Conservation (phyloP, 306 rosid genomes). For the Senna siamea region DNA sequence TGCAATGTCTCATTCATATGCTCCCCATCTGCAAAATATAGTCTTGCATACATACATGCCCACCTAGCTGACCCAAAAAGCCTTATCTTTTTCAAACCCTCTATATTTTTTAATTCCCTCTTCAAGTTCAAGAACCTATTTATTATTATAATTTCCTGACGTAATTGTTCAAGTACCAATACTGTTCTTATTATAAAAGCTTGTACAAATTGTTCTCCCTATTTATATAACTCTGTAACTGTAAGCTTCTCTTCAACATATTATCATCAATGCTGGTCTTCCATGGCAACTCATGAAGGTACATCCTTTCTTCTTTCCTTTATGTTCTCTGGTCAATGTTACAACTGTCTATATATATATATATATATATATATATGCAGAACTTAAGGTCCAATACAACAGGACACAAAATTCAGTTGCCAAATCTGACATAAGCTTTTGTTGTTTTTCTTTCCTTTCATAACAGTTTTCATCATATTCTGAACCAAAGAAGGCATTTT, state of each 20-base stretch:
- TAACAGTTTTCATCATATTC: constrained; percentile 51
- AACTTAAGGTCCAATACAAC: constrained; percentile 28
- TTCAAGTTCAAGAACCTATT: constrained; percentile 44
- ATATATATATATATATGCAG: background rate
- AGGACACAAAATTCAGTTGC: constrained; percentile 47
- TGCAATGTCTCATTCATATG: constrained; percentile 53
- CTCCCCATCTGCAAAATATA: constrained; percentile 69
- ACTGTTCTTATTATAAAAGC: constrained; percentile 50
- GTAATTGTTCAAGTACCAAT: constrained; percentile 63
- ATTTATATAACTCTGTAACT: constrained; percentile 44
- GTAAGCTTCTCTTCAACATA: constrained; percentile 47
- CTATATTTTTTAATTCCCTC: constrained; percentile 32
- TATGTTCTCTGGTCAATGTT: constrained; percentile 28
- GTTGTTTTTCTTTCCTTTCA: constrained; percentile 42
- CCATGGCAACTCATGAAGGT: constrained; percentile 62
- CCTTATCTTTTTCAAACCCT: constrained; percentile 76
- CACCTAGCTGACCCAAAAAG: constrained; percentile 58
- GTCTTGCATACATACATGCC: constrained; percentile 41
- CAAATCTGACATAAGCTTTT: constrained; percentile 58
- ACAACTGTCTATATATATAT: background rate
- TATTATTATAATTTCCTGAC: constrained; percentile 41
- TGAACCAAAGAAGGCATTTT: constrained; percentile 43
- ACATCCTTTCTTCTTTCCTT: constrained; percentile 42
- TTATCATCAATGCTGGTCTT: constrained; percentile 40
- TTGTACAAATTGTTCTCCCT: constrained; percentile 46